Evolutionary conservation across 345 rosid species (phyloP), one percentile per base, ranked within the genome.

Genomic region (Euphorbia tirucalli): DNA sequence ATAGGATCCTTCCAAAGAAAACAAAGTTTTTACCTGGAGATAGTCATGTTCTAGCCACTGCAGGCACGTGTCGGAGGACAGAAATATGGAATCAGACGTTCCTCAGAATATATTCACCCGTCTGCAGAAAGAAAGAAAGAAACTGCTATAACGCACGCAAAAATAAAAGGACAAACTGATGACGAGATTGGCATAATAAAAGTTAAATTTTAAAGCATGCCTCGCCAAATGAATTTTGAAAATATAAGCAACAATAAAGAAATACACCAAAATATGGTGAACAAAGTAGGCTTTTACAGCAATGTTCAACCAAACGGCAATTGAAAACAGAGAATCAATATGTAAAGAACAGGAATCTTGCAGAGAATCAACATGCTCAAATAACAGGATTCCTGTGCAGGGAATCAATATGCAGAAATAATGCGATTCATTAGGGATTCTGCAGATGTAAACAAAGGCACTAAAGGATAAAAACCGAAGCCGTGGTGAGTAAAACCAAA

Each of bases 41-140:
- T 57, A 70, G 58, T 80, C 82, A 80, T 80, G 68, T 68, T 72
- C 60, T 28, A 59, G 56, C 0, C 19, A 69, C 24, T 3, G 37
- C 16, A 61, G 46, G 19, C 22, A 55, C 37, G 35, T 68, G 37
- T 35, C 28, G 25, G 37, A 59, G 3, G 22, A 65, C 13, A 58
- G 32, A 69, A 57, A 52, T 52, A 75, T 71, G 75, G 56, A 52
- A 65, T 30, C 21, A 22, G 44, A 57, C 64, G 46, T 68, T 55
- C 68, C 44, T 11, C 55, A 8, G 56, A 70, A 75, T 46, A 50
- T 44, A 60, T 19, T 39, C 70, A 41, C 21, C 16, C 74, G 61
- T 63, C 69, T 52, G 74, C 73, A 66, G 58, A 24, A 28, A 69
- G 5, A 16, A n/a, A n/a, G n/a, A n/a, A 55, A 2, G 21, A 71